A percentile compares a stretch with the other conserved stretches of the same genome.
Evolutionary conservation across 192 early-diverging fungal species (phyloP).

Genomic region (Pecoramyces ruminantium): DNA sequence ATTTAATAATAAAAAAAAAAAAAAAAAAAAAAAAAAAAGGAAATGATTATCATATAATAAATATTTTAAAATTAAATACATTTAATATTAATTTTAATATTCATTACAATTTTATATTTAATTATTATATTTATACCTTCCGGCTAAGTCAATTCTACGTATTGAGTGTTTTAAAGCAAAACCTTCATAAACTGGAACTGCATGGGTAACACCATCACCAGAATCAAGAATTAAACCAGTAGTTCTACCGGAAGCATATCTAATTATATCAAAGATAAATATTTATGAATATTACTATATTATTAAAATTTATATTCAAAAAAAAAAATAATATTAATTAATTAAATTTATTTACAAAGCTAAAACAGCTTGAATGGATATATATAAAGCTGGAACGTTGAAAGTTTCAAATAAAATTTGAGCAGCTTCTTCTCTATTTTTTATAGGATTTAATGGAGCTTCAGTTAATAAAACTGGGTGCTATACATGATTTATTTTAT

Average conservation of each 20-base stretch:
- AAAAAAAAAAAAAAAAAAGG: too few species aligned
- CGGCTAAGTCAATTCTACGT: constrained; percentile 82
- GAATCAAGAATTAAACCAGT: constrained; percentile 93
- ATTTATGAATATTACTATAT: too few species aligned
- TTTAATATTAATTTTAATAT: too few species aligned
- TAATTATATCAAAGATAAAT: too few species aligned
- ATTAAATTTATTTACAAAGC: constrained; percentile 46
- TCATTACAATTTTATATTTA: too few species aligned
- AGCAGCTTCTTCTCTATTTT: constrained; percentile 82
- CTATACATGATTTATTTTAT: constrained; percentile 13
- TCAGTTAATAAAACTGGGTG: constrained; percentile 96
- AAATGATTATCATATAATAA: too few species aligned
- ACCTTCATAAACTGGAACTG: constrained; percentile 91
- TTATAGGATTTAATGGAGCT: constrained; percentile 83
- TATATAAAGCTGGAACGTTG: constrained; percentile 92
- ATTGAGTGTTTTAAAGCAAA: constrained; percentile 92
- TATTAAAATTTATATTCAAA: too few species aligned
- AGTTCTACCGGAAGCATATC: constrained; percentile 90
- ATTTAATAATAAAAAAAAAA: too few species aligned
- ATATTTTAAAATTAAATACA: too few species aligned
- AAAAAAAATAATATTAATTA: too few species aligned
- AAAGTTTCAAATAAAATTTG: constrained; percentile 99
- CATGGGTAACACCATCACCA: constrained; percentile 90
- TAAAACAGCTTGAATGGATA: constrained; percentile 93
- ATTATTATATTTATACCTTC: constrained; percentile 22